Conservation (phyloP, 2,329 filamentous ascomycete species). For the Fusarium keratoplasticum region DNA sequence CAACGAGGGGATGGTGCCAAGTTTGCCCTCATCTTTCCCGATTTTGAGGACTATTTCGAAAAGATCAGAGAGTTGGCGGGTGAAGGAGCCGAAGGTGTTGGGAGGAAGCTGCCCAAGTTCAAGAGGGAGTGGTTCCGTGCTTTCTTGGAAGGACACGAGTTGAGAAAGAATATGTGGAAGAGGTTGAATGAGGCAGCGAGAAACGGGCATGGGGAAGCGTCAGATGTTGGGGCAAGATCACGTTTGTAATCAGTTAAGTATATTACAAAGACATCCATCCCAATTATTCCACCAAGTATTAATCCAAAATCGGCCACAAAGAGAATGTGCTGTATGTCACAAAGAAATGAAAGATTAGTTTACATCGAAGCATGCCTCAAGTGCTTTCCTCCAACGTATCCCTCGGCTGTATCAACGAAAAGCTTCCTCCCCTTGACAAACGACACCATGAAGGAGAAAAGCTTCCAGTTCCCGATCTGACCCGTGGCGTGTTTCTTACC, state of each 20-base stretch:
- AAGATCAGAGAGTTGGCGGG: conserved; percentile 62
- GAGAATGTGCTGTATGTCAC: neutral
- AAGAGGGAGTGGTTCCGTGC: conserved; percentile 57
- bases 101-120: conserved; percentile 58
- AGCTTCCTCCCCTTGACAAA: conserved; percentile 50
- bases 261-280: neutral
- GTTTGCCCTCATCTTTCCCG: conserved; percentile 68
- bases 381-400: conserved; percentile 46
- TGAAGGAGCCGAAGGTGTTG: conserved; percentile 54
- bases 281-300: neutral
- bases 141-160: conserved; percentile 66
- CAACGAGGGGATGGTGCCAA: conserved; percentile 65
- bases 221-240: neutral
- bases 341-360: neutral
- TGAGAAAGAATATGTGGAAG: conserved; percentile 68
- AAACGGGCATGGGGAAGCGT: neutral
- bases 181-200: conserved; percentile 54
- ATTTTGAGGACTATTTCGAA: conserved; percentile 75
- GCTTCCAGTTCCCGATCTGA: conserved; percentile 49
- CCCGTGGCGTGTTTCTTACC: conserved; percentile 46
- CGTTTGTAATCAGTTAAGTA: neutral
- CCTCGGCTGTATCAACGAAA: conserved; percentile 47
- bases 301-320: neutral
- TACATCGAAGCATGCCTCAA: conserved; percentile 46
- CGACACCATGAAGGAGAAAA: conserved; percentile 47